These are phyloP conservation scores for Mycena sanguinolenta DNA, from an alignment of 768 basidiomycete species.

Conservation along the genomic window DNA sequence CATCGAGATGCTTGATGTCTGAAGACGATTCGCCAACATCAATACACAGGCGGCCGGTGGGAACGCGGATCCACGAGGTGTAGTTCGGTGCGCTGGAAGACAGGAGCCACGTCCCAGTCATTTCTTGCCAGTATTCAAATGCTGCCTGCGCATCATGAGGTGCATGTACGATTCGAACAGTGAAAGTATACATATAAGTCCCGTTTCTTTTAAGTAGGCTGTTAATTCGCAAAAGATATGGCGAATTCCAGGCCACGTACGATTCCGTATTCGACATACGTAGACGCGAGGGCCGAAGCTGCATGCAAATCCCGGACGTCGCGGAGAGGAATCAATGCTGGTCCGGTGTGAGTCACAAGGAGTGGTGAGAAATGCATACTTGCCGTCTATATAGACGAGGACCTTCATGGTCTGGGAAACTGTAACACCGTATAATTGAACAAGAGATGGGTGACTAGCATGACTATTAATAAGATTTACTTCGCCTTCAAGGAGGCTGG, in stretches of 20 bases:
- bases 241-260: not conserved
- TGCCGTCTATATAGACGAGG: constrained; percentile 4
- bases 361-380: not conserved
- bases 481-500: too few relatives aligned
- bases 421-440: constrained; percentile 11
- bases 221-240: not conserved
- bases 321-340: constrained; percentile 11
- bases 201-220: constrained; percentile 8
- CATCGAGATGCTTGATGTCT: constrained; percentile 7
- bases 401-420: not conserved
- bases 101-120: constrained; percentile 5
- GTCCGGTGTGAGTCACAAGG: too few relatives aligned
- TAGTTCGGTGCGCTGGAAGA: constrained; percentile 8
- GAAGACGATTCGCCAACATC: constrained; percentile 14
- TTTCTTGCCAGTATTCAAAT: constrained; percentile 13
- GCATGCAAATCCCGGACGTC: not conserved
- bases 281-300: not conserved
- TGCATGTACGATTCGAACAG: not conserved
- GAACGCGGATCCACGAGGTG: constrained; percentile 13
- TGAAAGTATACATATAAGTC: constrained; percentile 9
- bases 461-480: not conserved
- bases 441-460: constrained; percentile 10
- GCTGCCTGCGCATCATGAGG: not conserved
- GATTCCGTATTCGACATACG: constrained; percentile 8
- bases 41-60: constrained; percentile 19